These are phyloP conservation scores for Yamagishiella unicocca DNA, from an alignment of 139 green algal genomes.

Conservation along the genomic window DNA sequence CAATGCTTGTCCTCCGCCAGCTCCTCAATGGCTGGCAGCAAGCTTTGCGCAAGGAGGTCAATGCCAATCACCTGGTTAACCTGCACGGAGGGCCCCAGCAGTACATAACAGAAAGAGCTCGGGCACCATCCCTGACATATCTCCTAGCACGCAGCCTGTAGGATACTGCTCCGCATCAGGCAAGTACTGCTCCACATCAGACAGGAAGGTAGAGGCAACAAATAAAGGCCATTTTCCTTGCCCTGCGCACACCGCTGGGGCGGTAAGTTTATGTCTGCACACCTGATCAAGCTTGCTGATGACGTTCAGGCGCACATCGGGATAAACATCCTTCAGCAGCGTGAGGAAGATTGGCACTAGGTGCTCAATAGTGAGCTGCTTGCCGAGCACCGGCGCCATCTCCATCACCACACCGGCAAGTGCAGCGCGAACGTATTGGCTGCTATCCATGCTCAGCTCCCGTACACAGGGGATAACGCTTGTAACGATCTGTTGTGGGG, in stretches of 20 bases:
- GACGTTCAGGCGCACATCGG: conserved; percentile 98
- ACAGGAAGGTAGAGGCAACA: no score
- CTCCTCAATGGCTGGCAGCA: conserved; percentile 98
- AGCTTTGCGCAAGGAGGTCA: conserved; percentile 91
- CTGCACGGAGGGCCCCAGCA: conserved; percentile 24
- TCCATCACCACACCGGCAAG: conserved; percentile 97
- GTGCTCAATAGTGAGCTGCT: conserved; percentile 90
- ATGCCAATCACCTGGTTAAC: conserved; percentile 93
- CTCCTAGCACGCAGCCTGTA: no score
- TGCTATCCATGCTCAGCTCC: conserved; percentile 85
- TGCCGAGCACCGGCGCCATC: conserved; percentile 89
- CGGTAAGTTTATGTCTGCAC: no score
- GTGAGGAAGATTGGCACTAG: conserved; percentile 96
- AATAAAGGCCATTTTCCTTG: no score
- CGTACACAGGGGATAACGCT: conserved; percentile 89
- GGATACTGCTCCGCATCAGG: no score
- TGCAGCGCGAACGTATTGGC: conserved; percentile 94
- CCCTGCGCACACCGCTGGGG: no score
- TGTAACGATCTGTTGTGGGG: conserved; percentile 63
- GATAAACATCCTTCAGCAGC: conserved; percentile 95
- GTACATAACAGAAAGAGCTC: no score
- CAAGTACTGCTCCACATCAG: no score
- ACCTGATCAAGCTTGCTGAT: conserved; percentile 98
- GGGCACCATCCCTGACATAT: no score
- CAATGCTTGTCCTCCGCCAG: conserved; percentile 98